Evolutionary conservation across 2,329 filamentous ascomycete genomes (phyloP).

Genomic region (Beauveria sp.): DNA sequence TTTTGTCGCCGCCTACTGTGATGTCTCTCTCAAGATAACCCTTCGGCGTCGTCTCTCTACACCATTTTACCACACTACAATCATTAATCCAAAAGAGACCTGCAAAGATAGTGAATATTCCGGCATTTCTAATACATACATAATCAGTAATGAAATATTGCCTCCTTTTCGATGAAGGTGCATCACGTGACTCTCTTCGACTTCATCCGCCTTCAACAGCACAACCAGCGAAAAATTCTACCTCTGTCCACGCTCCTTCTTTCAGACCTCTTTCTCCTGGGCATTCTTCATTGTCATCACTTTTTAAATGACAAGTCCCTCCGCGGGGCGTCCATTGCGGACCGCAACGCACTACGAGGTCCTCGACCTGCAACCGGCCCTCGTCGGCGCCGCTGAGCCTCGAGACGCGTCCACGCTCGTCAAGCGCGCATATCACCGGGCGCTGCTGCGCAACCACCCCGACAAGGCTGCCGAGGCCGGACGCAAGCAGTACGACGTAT

Average conservation of each 20-base stretch:
- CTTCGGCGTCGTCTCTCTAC: background rate
- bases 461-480: constrained; percentile 38
- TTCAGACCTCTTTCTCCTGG: background rate
- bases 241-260: background rate
- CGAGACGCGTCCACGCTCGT: constrained; percentile 38
- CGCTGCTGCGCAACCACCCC: constrained; percentile 58
- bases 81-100: background rate
- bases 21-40: background rate
- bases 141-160: too few species aligned
- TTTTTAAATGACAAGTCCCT: constrained; percentile 2
- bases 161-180: background rate
- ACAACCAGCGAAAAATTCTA: background rate
- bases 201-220: background rate
- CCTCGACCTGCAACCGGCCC: constrained; percentile 44
- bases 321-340: constrained; percentile 9
- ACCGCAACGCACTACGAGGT: constrained; percentile 52
- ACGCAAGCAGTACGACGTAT: background rate
- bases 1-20: background rate
- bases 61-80: background rate
- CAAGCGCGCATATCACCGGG: constrained; percentile 56
- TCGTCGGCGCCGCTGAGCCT: constrained; percentile 33
- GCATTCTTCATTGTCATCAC: background rate
- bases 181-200: constrained; percentile 5
- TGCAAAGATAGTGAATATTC: background rate
- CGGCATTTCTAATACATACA: background rate